A percentile compares a stretch with the other conserved stretches of the same genome.
phyloP scores from a whole-genome alignment of 805 yeast genomes.

The Ogataea populi-albae region DNA sequence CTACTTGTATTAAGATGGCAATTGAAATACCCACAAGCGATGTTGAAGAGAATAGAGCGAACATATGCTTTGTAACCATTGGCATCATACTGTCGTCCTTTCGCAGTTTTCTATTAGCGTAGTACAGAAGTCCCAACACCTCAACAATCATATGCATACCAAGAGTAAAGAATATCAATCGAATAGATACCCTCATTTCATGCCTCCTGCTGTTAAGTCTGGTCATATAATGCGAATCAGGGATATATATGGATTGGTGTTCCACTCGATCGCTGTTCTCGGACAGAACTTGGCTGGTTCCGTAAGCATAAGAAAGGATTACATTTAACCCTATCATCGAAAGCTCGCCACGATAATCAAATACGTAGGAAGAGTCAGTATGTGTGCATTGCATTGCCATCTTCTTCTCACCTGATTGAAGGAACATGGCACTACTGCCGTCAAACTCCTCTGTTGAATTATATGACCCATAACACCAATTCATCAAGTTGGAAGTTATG shows the following conservation, averaged over 20 bases:
- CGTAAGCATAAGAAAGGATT: no score
- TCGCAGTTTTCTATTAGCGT: slow-evolving; percentile 35
- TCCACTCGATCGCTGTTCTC: no score
- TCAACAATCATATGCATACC: slow-evolving; percentile 32
- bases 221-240: neutral
- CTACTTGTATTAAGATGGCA: slow-evolving; percentile 25
- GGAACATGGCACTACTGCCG: slow-evolving; percentile 5
- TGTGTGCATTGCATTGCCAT: slow-evolving; percentile 18
- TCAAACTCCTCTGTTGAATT: slow-evolving; percentile 15
- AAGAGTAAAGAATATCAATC: slow-evolving; percentile 17
- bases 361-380: slow-evolving; percentile 11
- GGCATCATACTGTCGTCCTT: slow-evolving; percentile 36
- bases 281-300: no score
- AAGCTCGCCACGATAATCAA: neutral
- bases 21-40: slow-evolving; percentile 32
- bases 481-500: slow-evolving; percentile 38
- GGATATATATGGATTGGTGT: no score
- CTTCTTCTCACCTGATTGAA: slow-evolving; percentile 1
- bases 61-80: slow-evolving; percentile 32
- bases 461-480: slow-evolving; percentile 46
- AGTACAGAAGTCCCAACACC: slow-evolving; percentile 33
- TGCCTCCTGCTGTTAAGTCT: neutral
- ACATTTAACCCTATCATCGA: neutral
- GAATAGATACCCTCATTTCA: neutral
- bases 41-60: slow-evolving; percentile 37